A percentile compares a stretch with the other conserved stretches of the same genome.
phyloP scores from a whole-genome alignment of 164 flowering plant genomes.

The Kalanchoe fedtschenkoi region DNA sequence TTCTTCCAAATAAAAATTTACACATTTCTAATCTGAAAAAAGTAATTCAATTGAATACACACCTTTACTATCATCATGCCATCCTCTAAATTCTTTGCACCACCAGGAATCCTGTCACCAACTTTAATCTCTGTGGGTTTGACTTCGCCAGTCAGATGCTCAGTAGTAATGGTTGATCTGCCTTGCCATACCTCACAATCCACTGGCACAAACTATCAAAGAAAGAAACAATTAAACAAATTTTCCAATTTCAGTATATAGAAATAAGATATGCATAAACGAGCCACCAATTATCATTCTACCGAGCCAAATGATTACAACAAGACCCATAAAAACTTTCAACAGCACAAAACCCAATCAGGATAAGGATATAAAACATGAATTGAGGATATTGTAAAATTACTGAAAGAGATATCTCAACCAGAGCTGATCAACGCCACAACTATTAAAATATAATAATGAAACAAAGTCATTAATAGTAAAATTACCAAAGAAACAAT shows the following conservation, averaged over 20 bases:
- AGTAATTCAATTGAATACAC: slow-evolving; percentile 3
- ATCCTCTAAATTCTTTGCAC: slow-evolving; percentile 83
- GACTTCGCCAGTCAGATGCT: slow-evolving; percentile 95
- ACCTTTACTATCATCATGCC: slow-evolving; percentile 96
- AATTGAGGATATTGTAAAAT: too few species aligned
- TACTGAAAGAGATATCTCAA: too few species aligned
- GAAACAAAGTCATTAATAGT: neutral
- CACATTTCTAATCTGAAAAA: neutral
- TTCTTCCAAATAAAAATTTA: too few species aligned
- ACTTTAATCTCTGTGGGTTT: slow-evolving; percentile 73
- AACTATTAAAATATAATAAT: too few species aligned
- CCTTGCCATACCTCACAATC: slow-evolving; percentile 90
- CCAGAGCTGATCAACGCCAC: too few species aligned
- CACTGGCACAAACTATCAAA: slow-evolving; percentile 82
- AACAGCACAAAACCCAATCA: neutral
- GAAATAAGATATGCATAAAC: neutral
- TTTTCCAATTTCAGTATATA: slow-evolving; percentile 2
- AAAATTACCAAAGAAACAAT: neutral
- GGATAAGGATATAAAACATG: too few species aligned
- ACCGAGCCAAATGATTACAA: neutral
- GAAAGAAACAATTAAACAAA: slow-evolving; percentile 16
- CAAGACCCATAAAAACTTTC: neutral
- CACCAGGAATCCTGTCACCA: slow-evolving; percentile 93
- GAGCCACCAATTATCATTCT: neutral
- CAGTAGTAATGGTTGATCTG: slow-evolving; percentile 80